Conservation (phyloP, 140 eudicot genomes). For the Oenanthe javanica region DNA sequence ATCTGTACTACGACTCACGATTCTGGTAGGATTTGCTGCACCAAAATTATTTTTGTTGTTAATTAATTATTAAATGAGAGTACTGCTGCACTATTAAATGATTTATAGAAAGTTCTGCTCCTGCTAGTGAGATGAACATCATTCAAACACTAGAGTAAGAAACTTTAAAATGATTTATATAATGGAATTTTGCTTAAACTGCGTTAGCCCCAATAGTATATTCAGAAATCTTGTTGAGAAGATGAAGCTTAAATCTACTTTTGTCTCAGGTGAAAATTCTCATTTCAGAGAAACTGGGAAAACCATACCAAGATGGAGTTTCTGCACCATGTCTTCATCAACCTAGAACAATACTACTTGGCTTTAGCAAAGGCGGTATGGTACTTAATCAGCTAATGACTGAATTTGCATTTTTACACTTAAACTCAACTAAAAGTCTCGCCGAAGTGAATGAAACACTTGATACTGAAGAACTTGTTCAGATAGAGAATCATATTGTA, state of each 20-base stretch:
- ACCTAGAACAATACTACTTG: slow-evolving; percentile 66
- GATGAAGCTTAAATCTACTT: neutral
- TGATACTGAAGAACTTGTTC: slow-evolving; percentile 4
- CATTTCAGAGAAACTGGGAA: slow-evolving; percentile 32
- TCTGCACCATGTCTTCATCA: slow-evolving; percentile 22
- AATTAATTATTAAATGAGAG: neutral
- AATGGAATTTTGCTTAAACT: neutral
- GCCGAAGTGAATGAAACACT: slow-evolving; percentile 12
- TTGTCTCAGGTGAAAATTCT: slow-evolving; percentile 46
- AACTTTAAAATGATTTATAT: neutral
- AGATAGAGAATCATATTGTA: slow-evolving; percentile 22
- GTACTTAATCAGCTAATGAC: slow-evolving; percentile 78
- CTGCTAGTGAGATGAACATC: neutral
- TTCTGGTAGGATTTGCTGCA: neutral
- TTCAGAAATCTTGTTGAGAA: neutral
- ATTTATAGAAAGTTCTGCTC: neutral
- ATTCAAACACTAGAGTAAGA: neutral
- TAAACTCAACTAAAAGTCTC: slow-evolving; percentile 16
- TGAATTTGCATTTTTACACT: slow-evolving; percentile 50
- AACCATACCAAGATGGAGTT: slow-evolving; percentile 27
- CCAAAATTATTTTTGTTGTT: neutral
- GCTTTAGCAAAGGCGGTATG: slow-evolving; percentile 91
- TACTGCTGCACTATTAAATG: neutral
- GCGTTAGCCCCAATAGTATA: neutral
- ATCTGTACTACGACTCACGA: neutral